Evolutionary conservation across 495 filamentous ascomycete species (phyloP).

Genomic region (Melanomma pulvis-pyrius): DNA sequence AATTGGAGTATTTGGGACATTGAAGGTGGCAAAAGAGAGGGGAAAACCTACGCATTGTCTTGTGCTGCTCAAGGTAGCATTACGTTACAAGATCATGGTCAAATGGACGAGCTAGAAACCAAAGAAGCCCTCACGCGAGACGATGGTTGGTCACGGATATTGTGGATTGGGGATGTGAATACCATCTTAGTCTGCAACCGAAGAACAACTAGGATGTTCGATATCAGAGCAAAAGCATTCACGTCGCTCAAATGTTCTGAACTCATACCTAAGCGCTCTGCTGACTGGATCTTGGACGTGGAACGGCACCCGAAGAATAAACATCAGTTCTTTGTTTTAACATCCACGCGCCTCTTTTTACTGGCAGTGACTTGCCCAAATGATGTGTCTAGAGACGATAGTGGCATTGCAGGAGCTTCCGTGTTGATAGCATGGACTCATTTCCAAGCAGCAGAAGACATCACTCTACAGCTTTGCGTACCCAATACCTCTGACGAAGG

Average conservation of each 20-base stretch:
- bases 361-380: conserved; percentile 25
- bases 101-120: not conserved
- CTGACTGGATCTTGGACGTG: conserved; percentile 45
- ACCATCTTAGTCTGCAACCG: conserved; percentile 44
- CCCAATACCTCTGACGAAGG: conserved; percentile 6
- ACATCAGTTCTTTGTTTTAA: conserved; percentile 42
- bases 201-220: conserved; percentile 34
- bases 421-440: conserved; percentile 51
- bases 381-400: not conserved
- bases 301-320: conserved; percentile 33
- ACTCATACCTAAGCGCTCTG: conserved; percentile 17
- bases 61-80: conserved; percentile 11
- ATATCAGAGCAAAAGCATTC: conserved; percentile 24
- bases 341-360: conserved; percentile 39
- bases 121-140: not conserved
- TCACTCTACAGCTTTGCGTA: conserved; percentile 27
- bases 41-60: not conserved
- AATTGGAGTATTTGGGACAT: conserved; percentile 80
- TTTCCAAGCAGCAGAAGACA: conserved; percentile 46
- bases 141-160: conserved; percentile 48
- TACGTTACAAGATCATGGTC: not conserved
- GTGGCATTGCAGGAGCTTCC: conserved; percentile 33
- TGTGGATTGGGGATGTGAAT: conserved; percentile 43
- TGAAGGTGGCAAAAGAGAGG: conserved; percentile 44
- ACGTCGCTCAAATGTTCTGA: conserved; percentile 23